These are phyloP conservation scores for Trametes maxima DNA, from an alignment of 768 basidiomycete genomes.

Conservation along the genomic window DNA sequence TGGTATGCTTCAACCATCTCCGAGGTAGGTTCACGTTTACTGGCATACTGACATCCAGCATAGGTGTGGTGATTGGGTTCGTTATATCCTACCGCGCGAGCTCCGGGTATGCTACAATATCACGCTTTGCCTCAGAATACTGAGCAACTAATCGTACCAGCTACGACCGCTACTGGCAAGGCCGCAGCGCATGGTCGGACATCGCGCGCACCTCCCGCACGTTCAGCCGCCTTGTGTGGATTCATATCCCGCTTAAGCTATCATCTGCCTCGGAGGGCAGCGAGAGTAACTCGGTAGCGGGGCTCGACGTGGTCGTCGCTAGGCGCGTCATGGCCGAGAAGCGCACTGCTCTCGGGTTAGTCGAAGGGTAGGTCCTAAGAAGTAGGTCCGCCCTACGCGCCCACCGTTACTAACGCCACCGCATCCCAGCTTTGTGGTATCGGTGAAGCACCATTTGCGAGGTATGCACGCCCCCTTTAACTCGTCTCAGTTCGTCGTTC, in stretches of 20 bases:
- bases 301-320: slow-evolving; percentile 40
- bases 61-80: slow-evolving; percentile 60
- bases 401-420: not conserved
- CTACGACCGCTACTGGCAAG: slow-evolving; percentile 66
- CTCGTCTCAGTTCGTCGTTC: not conserved
- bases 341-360: slow-evolving; percentile 55
- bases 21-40: not conserved
- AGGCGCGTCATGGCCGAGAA: slow-evolving; percentile 63
- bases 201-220: slow-evolving; percentile 53
- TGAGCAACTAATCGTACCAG: slow-evolving; percentile 30
- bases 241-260: slow-evolving; percentile 56
- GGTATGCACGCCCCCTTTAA: slow-evolving; percentile 34
- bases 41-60: slow-evolving; percentile 7
- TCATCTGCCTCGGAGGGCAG: slow-evolving; percentile 43
- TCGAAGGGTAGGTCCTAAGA: slow-evolving; percentile 49
- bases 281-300: slow-evolving; percentile 9
- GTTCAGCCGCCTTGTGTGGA: slow-evolving; percentile 59
- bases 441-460: slow-evolving; percentile 65
- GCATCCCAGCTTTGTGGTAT: slow-evolving; percentile 50
- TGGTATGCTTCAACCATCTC: slow-evolving; percentile 39
- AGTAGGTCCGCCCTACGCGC: not conserved
- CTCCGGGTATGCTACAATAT: slow-evolving; percentile 48
- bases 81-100: slow-evolving; percentile 64
- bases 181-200: slow-evolving; percentile 58
- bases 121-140: not conserved